A percentile compares a stretch with the other conserved stretches of the same genome.
Conservation (phyloP, 495 filamentous ascomycete genomes). For the Apiosordaria backusii region DNA sequence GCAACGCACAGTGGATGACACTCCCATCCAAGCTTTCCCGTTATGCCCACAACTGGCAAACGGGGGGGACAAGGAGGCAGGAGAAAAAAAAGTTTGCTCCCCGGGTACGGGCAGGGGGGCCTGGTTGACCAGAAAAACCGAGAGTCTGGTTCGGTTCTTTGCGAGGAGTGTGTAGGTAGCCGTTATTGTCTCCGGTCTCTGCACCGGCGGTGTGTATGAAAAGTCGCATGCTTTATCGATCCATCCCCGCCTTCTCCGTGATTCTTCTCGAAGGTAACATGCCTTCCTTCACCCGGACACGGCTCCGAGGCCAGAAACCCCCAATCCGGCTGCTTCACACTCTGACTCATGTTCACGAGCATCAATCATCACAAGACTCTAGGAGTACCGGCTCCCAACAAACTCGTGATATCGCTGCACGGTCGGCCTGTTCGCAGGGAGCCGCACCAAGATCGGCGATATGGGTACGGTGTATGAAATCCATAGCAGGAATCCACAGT, state of each 20-base stretch:
- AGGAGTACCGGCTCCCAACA: background rate
- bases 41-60: background rate
- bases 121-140: background rate
- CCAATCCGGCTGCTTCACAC: background rate
- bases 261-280: background rate
- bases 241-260: background rate
- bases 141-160: background rate
- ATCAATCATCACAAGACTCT: background rate
- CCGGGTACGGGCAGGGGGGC: background rate
- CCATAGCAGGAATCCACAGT: slow-evolving; percentile 5
- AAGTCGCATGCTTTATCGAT: background rate
- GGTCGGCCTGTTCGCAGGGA: background rate
- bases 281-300: background rate
- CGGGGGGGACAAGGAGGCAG: background rate
- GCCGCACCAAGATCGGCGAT: slow-evolving; percentile 8
- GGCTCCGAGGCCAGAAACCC: background rate
- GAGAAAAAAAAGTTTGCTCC: background rate
- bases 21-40: background rate
- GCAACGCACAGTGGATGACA: no score
- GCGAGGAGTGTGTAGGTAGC: background rate
- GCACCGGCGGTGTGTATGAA: slow-evolving; percentile 7
- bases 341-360: background rate
- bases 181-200: slow-evolving; percentile 3
- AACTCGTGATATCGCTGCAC: background rate
- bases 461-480: slow-evolving; percentile 9